Conservation (phyloP, 371 early-diverging fungal species). For the Rhizopus delemar region DNA sequence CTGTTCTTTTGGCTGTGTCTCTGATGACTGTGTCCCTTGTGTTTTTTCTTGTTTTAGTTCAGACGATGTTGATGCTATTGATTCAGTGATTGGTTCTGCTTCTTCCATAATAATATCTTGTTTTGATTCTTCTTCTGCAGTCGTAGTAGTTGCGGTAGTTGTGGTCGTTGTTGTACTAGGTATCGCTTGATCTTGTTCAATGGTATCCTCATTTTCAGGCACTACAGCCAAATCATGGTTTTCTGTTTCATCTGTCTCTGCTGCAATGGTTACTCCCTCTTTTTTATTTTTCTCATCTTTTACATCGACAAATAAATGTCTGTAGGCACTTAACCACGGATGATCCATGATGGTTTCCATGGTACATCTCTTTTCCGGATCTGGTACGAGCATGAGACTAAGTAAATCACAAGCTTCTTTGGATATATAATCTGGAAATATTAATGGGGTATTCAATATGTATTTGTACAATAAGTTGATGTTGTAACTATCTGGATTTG, state of each 20-base stretch:
- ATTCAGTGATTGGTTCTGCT: constrained; percentile 1
- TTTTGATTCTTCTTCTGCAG: constrained; percentile 11
- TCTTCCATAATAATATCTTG: constrained; percentile 11
- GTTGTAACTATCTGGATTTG: constrained; percentile 95
- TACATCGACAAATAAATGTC: constrained; percentile 33
- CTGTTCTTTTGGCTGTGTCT: too few relatives aligned
- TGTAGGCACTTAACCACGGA: constrained; percentile 59
- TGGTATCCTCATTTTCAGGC: constrained; percentile 5
- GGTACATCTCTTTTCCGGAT: constrained; percentile 83
- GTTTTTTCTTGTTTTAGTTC: constrained; percentile 16
- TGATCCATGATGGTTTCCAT: constrained; percentile 88
- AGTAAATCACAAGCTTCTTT: constrained; percentile 81
- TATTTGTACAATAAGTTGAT: constrained; percentile 95
- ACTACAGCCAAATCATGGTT: constrained; percentile 12
- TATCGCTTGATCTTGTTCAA: constrained; percentile 8
- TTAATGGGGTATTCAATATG: constrained; percentile 86
- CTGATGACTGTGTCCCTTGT: background rate
- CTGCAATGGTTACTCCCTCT: constrained; percentile 9
- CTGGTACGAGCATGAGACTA: constrained; percentile 89
- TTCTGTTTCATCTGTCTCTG: constrained; percentile 21
- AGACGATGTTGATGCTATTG: constrained; percentile 1
- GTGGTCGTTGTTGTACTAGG: constrained; percentile 6
- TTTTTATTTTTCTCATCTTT: constrained; percentile 20
- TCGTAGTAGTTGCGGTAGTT: background rate
- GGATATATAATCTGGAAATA: constrained; percentile 89